These are phyloP conservation scores for Periconia sp. DNA, from an alignment of 2,329 filamentous ascomycete species.

Conservation along the genomic window DNA sequence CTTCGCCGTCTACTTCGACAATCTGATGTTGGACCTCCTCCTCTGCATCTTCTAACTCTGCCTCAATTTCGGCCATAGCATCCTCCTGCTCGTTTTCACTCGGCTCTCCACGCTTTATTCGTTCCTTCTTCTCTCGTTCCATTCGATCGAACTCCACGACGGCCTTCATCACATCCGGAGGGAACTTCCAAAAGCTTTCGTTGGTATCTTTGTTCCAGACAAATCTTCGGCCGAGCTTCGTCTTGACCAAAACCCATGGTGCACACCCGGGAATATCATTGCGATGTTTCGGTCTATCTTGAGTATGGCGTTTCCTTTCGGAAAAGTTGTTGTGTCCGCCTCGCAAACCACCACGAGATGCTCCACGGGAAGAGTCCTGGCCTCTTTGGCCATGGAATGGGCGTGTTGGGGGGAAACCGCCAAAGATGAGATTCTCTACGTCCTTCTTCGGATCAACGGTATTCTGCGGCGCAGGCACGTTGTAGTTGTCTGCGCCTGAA, in stretches of 20 bases:
- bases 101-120: conserved; percentile 48
- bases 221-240: conserved; percentile 85
- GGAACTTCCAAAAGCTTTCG: conserved; percentile 93
- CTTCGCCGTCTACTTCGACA: conserved; percentile 40
- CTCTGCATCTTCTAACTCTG: conserved; percentile 32
- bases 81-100: conserved; percentile 37
- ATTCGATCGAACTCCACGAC: conserved; percentile 67
- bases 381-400: conserved; percentile 18
- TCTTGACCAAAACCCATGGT: conserved; percentile 91
- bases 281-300: conserved; percentile 80
- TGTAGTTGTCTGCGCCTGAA: conserved; percentile 27
- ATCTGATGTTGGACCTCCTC: conserved; percentile 31
- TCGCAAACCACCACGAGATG: conserved; percentile 37
- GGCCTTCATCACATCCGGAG: conserved; percentile 78
- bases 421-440: conserved; percentile 52
- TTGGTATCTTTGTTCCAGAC: conserved; percentile 86
- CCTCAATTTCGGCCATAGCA: conserved; percentile 38
- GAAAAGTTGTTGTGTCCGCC: conserved; percentile 60
- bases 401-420: conserved; percentile 18
- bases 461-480: conserved; percentile 51
- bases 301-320: conserved; percentile 65
- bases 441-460: conserved; percentile 41
- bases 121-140: conserved; percentile 70
- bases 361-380: conserved; percentile 30
- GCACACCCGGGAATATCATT: conserved; percentile 76